A percentile compares a stretch with the other conserved stretches of the same genome.
These are phyloP conservation scores for Irpex sp. DNA, from an alignment of 1,284 basidiomycete genomes.

Conservation along the genomic window DNA sequence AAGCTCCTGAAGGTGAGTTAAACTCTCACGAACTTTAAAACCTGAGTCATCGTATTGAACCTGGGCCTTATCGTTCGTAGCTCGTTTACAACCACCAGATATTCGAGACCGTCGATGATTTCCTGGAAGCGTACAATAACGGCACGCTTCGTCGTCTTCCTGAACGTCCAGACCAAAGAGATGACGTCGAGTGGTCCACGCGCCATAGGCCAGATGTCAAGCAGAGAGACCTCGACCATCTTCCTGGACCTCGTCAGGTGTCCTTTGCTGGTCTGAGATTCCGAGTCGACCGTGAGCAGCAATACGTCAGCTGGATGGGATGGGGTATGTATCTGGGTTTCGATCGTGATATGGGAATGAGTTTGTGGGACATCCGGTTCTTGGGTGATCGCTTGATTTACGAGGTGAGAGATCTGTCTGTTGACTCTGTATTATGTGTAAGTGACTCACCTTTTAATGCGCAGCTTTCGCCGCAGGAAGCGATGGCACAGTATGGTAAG, in stretches of 20 bases:
- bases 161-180: conserved; percentile 28
- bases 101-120: conserved; percentile 43
- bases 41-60: not conserved
- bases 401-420: conserved; percentile 34
- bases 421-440: not conserved
- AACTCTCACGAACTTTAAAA: not conserved
- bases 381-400: conserved; percentile 61
- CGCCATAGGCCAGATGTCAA: conserved; percentile 35
- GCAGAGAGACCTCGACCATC: conserved; percentile 53
- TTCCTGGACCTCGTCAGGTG: conserved; percentile 58
- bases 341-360: conserved; percentile 64
- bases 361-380: conserved; percentile 65
- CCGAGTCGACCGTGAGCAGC: conserved; percentile 46
- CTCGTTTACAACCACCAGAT: conserved; percentile 59
- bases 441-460: not conserved
- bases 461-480: conserved; percentile 55
- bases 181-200: conserved; percentile 42
- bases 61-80: conserved; percentile 20
- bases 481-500: conserved; percentile 61
- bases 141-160: conserved; percentile 47
- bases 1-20: conserved; percentile 41
- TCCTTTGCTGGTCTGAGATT: conserved; percentile 57
- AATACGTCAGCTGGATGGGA: conserved; percentile 65
- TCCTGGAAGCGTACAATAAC: conserved; percentile 48
- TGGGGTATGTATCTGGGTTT: conserved; percentile 63